A percentile compares a stretch with the other conserved stretches of the same genome.
These are phyloP conservation scores for Uronychia setigera DNA, from an alignment of 73 alveolate genomes.

Conservation along the genomic window DNA sequence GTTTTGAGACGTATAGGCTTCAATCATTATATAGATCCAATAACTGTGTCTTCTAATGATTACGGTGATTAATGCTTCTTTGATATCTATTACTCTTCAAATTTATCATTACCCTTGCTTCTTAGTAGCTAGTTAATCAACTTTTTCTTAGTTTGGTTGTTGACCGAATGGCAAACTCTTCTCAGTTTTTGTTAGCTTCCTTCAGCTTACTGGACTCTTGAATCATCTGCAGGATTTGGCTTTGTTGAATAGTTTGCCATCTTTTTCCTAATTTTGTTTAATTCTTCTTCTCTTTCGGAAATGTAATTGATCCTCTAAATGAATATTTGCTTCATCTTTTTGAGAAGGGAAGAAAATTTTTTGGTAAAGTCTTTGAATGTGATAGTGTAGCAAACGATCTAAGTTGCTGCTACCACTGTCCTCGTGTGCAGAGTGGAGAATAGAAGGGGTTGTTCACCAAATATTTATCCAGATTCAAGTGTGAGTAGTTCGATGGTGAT, in stretches of 20 bases:
- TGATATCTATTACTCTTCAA: no score
- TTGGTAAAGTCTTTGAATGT: background rate
- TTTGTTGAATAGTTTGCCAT: background rate
- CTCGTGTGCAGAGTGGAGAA: background rate
- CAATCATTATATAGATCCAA: no score
- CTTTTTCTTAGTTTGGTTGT: background rate
- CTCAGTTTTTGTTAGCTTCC: background rate
- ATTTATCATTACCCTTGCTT: no score
- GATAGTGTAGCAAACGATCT: background rate
- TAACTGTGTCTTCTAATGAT: no score
- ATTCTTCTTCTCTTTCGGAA: background rate
- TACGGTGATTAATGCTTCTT: no score
- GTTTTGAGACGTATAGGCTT: no score
- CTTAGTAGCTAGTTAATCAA: background rate
- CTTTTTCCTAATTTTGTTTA: background rate
- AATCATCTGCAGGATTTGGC: background rate
- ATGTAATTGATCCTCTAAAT: background rate
- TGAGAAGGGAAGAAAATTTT: background rate
- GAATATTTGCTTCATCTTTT: background rate
- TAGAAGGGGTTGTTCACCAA: background rate
- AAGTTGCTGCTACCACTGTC: background rate
- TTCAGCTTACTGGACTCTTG: background rate
- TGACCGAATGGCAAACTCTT: background rate
- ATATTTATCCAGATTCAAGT: background rate
- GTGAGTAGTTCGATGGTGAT: background rate